Evolutionary conservation across 768 basidiomycete genomes (phyloP), one percentile per base, ranked within the genome.

Genomic region (Suillus americanus): DNA sequence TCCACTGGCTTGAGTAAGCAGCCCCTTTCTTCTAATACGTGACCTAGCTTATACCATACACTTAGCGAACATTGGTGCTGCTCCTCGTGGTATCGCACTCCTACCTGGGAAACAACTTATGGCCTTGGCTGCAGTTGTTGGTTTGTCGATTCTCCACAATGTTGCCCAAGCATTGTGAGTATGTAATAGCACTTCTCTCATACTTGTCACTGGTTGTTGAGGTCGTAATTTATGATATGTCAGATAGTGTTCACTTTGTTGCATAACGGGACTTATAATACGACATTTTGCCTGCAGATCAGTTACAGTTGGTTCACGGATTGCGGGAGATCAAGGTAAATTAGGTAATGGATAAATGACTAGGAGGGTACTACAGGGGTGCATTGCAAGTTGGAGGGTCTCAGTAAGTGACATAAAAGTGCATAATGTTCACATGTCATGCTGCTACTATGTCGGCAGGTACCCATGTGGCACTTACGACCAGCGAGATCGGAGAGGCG

Each of bases 51-150:
- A 38, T 5, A 23, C 28, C 20, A 54, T 5, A 5, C 30, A 66
- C 14, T 59, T 14, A 40, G 43, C 8, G 30, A 55, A 10, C 25
- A 4, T 8, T 8, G 56, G 41, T 18, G 65, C 65, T 30, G 61
- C 71, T 8, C 30, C 71, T 3, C 71, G 54, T 33, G 30, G 50
- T 50, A 61, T 66, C 1, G 62, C 66, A 10, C 13, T 55, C 14
- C 37, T 28, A 7, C 62, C 61, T 7, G 37, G 60, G 14, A 33
- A 60, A 28, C 59, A 59, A 25, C 38, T 60, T 8, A 35, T 28
- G 16, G 53, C 62, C 30, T 37, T 74, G 53, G 70, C 61, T 14
- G 45, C n/a, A 8, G 16, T 62, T 30, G 38, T 67, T 10, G 43
- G 67, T 5, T 7, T 70, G 20, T 45, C 67, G 51, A 48, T 64